Evolutionary conservation across 2,329 filamentous ascomycete species (phyloP), one percentile per base, ranked within the genome.

Genomic region (Epichloe gansuensis): DNA sequence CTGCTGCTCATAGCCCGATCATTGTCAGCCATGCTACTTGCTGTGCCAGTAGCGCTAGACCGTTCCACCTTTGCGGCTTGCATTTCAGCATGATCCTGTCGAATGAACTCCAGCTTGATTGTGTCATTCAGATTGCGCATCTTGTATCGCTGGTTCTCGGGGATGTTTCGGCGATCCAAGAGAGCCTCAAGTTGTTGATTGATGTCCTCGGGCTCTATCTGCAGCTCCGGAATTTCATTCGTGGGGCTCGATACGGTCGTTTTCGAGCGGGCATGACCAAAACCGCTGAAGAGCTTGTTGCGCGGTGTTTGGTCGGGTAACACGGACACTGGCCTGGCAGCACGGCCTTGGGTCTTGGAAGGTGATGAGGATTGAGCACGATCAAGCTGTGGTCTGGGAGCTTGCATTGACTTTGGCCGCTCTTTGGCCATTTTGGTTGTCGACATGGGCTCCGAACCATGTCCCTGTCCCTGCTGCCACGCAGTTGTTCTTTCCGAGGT

Each of bases 31-130:
- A 65, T 59, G 54, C 72, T 62, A 60, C 66, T 59, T 52, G 67
- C 63, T 58, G 71, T 74, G 63, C 68, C 70, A 57, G 72, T 66
- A 60, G 72, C 75, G 58, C 67, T 70, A 57, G 72, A 62, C 58
- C 70, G 67, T 55, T 72, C 63, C 65, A 69, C 62, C 64, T 70
- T 70, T 59, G 73, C 70, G 51, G 76, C 75, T 66, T 74, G 72
- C 68, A 77, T 83, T 65, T 86, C 85, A 6, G 80, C 81, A 75
- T 87, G 88, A 65, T 96, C 88, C 66, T 95, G 91, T 51, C 85
- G 84, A 61, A 97, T 90, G 62, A 98, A 94, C 64, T 97, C 91
- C 65, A 90, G 88, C 70, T 98, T 98, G 72, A 97, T 91, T 38
- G 87, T 86, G 58, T 88, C 79, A 57, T 88, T 89, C 55, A 98